A percentile compares a stretch with the other conserved stretches of the same genome.
These are phyloP conservation scores for Exophiala oligosperma DNA, from an alignment of 2,329 filamentous ascomycete genomes.

Conservation along the genomic window DNA sequence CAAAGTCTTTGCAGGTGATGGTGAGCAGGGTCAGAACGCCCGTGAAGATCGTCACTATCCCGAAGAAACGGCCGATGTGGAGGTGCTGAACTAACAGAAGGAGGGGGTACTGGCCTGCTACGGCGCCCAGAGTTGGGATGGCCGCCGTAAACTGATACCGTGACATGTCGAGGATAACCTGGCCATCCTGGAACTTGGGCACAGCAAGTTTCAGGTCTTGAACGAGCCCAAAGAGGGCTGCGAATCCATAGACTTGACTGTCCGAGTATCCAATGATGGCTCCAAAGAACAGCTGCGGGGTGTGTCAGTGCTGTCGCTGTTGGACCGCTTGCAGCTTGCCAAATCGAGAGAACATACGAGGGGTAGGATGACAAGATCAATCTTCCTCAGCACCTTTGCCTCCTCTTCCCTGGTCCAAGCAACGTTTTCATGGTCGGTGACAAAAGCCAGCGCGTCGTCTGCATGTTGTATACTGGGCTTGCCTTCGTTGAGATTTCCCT, in stretches of 20 bases:
- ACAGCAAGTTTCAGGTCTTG: constrained; percentile 11
- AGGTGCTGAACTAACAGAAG: constrained; percentile 8
- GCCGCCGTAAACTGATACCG: constrained; percentile 10
- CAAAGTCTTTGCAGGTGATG: constrained; percentile 10
- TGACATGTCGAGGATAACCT: constrained; percentile 3
- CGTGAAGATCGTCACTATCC: neutral
- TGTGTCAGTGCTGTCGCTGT: neutral
- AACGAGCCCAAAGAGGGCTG: constrained; percentile 12
- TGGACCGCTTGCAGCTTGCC: neutral
- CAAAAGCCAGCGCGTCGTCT: constrained; percentile 9
- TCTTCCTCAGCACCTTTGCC: constrained; percentile 8
- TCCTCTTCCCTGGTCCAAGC: constrained; percentile 9
- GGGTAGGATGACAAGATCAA: constrained; percentile 9
- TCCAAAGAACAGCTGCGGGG: constrained; percentile 4
- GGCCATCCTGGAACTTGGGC: constrained; percentile 1
- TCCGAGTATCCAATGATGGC: constrained; percentile 11
- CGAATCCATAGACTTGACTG: constrained; percentile 13
- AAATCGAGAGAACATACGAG: constrained; percentile 4
- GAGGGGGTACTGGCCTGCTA: constrained; percentile 10
- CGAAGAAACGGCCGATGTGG: constrained; percentile 6
- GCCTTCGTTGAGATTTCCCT: neutral
- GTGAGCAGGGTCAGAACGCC: constrained; percentile 8
- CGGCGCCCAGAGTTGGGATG: constrained; percentile 5
- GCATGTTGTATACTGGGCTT: constrained; percentile 4
- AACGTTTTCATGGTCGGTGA: constrained; percentile 1